Evolutionary conservation across 768 basidiomycete species (phyloP), one percentile per base, ranked within the genome.

Genomic region (Calocera viscosa): DNA sequence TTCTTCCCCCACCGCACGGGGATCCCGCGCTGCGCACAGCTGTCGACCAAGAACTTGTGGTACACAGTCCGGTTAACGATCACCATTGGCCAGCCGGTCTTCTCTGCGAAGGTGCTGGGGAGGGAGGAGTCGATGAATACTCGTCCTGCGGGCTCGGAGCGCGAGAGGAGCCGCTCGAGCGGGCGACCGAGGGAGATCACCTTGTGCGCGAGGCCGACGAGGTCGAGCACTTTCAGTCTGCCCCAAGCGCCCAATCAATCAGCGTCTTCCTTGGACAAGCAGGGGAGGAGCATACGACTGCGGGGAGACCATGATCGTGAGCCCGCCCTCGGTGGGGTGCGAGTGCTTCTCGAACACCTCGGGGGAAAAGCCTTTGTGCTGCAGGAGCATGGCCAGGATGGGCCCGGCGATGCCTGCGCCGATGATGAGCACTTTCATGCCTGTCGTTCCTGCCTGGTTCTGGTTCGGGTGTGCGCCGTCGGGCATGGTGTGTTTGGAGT

Each of bases 1-100:
- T 73, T 71, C 49, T 76, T 74, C 5, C 74, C 74, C 70, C 76
- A 81, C 49, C 73, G 72, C 64, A 81, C 71, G 11, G 71, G 67
- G 19, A 81, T 71, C 19, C 76, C 78, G 12, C 75, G 72, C 14
- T 70, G 70, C 43, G 75, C 66, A 5, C 75, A 78, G 14, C 68
- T 71, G 24, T 77, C 72, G 60, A 77, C 43, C n/a, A 80, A 72
- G 1, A 73, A 41, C 64, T 66, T 43, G 24, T 28, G 26, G 43
- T 24, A 49, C 11, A 28, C 24, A 2, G 38, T 19, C 12, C 65
- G 40, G 24, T 28, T 28, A 14, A 66, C 26, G 17, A 39, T 43
- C 17, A 30, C 26, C 65, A 19, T 30, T 30, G 65, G 30, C 40
- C 26, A 47, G 28, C 40, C 30, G n/a, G 32, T 66, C 40, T 12